A percentile compares a stretch with the other conserved stretches of the same genome.
Evolutionary conservation across 2,329 filamentous ascomycete species (phyloP).

Genomic region (Fusarium goolgardi): DNA sequence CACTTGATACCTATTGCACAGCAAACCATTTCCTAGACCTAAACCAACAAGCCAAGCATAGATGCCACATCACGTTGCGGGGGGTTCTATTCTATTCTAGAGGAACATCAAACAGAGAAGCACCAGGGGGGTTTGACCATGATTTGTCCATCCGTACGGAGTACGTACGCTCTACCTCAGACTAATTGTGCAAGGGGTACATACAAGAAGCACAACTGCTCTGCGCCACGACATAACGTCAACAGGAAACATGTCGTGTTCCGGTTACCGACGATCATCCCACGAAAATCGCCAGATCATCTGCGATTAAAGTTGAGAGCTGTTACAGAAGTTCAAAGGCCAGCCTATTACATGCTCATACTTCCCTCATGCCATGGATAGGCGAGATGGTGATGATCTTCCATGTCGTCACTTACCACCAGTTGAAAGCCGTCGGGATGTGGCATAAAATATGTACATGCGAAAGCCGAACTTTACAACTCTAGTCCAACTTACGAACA

Average conservation of each 20-base stretch:
- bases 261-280: conserved; percentile 34
- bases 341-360: conserved; percentile 17
- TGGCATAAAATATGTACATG: background rate
- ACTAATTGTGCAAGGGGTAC: conserved; percentile 34
- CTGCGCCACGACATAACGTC: conserved; percentile 19
- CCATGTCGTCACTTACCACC: conserved; percentile 1
- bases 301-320: conserved; percentile 18
- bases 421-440: conserved; percentile 1
- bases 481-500: background rate
- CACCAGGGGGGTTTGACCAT: conserved; percentile 12
- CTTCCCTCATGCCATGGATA: conserved; percentile 8
- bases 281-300: conserved; percentile 15
- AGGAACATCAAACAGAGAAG: conserved; percentile 11
- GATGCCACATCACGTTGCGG: conserved; percentile 6
- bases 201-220: conserved; percentile 13
- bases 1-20: background rate
- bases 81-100: background rate
- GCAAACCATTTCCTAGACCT: conserved; percentile 10
- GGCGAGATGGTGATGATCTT: conserved; percentile 11
- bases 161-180: conserved; percentile 17
- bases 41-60: conserved; percentile 12
- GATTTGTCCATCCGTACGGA: conserved; percentile 4
- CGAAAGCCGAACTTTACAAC: conserved; percentile 11
- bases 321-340: conserved; percentile 28
- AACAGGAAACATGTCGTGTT: conserved; percentile 37